Evolutionary conservation across 495 filamentous ascomycete genomes (phyloP), one percentile per base, ranked within the genome.

Genomic region (Aspergillus wentii): DNA sequence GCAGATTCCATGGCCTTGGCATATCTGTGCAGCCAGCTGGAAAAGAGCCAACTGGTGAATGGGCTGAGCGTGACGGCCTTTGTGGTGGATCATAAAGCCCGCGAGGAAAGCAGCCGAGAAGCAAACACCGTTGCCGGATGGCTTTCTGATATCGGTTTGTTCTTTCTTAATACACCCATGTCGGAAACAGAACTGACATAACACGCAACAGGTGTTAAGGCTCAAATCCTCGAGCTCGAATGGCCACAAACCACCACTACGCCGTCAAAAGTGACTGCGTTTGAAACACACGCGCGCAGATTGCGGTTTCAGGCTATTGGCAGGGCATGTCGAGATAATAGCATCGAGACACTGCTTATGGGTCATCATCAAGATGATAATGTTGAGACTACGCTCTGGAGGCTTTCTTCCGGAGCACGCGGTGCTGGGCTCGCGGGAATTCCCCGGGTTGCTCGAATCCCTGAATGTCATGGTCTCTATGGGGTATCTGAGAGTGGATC

Each of bases 1-100:
- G 85, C 92, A 10, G 92, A 98, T 52, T 97, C 92, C 4, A 98
- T 95, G 89, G 91, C 90, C 15, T 66, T 98, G 25, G 87, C 88
- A 28, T 74, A 64, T 40, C 72, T 97, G n/a, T 88, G 80, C 44
- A 57, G 56, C 26, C 59, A 69, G 32, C 45, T 79, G 33, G 62
- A 72, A 28, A 35, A 44, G 0, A 23, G 38, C 5, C 13, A 28
- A 6, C 44, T 40, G 51, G 17, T 55, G 40, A 43, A 59, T 17
- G 41, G 44, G 4, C 38, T 66, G 22, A 46, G 50, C 1, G 75
- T 90, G 22, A 66, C 65, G 6, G 83, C 74, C 3, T 74, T 92
- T 45, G 72, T 95, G 13, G 76, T 97, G 27, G 82, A 97, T 60
- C 92, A 98, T 52, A 66, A 69, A 30, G 72, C 82, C 15, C 78